Evolutionary conservation across 345 rosid species (phyloP).

Genomic region (Populus alba): DNA sequence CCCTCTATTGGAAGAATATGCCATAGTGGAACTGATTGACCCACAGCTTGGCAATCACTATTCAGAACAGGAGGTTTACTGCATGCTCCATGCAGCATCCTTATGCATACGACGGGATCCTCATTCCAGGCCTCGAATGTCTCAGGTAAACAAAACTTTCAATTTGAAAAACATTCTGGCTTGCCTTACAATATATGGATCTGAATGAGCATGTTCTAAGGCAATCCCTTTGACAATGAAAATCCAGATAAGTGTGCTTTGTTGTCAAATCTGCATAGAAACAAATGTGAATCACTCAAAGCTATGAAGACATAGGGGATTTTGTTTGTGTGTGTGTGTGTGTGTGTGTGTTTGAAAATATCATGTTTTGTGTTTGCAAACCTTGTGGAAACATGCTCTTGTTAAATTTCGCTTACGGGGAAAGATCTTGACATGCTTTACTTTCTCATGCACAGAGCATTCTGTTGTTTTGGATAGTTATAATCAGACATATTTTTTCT

Average conservation of each 20-base stretch:
- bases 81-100: constrained; percentile 97
- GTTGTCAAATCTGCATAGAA: neutral
- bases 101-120: constrained; percentile 88
- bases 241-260: neutral
- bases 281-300: neutral
- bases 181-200: neutral
- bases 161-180: neutral
- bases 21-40: constrained; percentile 76
- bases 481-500: neutral
- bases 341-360: neutral
- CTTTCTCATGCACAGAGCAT: neutral
- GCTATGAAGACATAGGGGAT: neutral
- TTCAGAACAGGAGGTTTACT: constrained; percentile 75
- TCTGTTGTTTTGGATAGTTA: neutral
- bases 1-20: constrained; percentile 81
- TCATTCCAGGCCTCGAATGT: constrained; percentile 90
- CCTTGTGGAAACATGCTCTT: neutral
- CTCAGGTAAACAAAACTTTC: constrained; percentile 59
- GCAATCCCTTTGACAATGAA: neutral
- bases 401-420: neutral
- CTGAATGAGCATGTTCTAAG: neutral
- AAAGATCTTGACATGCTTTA: neutral
- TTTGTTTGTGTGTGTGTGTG: neutral
- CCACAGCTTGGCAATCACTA: constrained; percentile 58
- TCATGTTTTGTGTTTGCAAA: neutral